These are phyloP conservation scores for Peribolospora baueri DNA, from an alignment of 768 basidiomycete species.

Conservation along the genomic window DNA sequence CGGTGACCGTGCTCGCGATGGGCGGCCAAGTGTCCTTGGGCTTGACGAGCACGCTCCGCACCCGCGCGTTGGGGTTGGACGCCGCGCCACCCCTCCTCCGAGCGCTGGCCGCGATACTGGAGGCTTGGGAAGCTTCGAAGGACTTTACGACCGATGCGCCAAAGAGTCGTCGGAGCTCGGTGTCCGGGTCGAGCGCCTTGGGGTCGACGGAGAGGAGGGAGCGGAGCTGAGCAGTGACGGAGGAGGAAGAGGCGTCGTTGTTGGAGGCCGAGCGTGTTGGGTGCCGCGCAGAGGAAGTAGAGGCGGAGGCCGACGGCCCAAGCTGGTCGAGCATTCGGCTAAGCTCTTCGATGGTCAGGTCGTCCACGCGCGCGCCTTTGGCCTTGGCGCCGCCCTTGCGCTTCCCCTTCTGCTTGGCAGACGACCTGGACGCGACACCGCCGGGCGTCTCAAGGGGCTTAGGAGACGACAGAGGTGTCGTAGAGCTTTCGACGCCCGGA, in stretches of 20 bases:
- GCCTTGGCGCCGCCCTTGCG: conserved; percentile 23
- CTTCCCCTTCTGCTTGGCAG: conserved; percentile 40
- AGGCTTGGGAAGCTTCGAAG: conserved; percentile 16
- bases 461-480: neutral
- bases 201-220: conserved; percentile 52
- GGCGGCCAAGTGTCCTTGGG: conserved; percentile 56
- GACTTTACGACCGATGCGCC: conserved; percentile 54
- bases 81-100: conserved; percentile 1
- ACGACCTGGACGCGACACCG: conserved; percentile 21
- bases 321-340: conserved; percentile 66
- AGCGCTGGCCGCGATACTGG: neutral
- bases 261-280: neutral
- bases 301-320: conserved; percentile 1
- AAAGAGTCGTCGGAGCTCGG: conserved; percentile 81
- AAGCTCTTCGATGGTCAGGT: conserved; percentile 36
- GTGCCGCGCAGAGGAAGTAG: conserved; percentile 1
- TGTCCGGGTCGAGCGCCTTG: conserved; percentile 59
- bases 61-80: conserved; percentile 13
- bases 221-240: conserved; percentile 4
- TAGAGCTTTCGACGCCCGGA: neutral
- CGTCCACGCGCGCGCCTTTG: conserved; percentile 17
- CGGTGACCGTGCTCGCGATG: conserved; percentile 8
- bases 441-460: neutral
- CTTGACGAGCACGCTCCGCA: conserved; percentile 48
- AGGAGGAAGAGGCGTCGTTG: neutral